Evolutionary conservation across 257 asterid genomes (phyloP).

Genomic region (Solanum clarkiae): DNA sequence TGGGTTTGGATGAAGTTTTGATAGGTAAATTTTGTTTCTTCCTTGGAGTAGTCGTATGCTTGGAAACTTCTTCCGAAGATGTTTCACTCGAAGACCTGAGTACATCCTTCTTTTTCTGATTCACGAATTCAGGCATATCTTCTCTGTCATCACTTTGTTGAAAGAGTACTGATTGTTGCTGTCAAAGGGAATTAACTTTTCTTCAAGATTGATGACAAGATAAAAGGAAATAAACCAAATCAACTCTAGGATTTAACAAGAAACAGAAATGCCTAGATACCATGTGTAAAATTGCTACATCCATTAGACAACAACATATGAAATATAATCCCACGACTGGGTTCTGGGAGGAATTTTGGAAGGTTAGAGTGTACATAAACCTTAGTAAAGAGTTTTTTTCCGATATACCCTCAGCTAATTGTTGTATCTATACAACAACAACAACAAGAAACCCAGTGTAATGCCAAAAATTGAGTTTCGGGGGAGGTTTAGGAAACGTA

Average conservation of each 20-base stretch:
- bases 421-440: neutral
- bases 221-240: slow-evolving; percentile 16
- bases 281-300: neutral
- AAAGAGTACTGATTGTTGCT: slow-evolving; percentile 48
- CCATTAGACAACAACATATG: neutral
- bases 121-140: slow-evolving; percentile 29
- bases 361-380: neutral
- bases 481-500: no score
- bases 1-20: slow-evolving; percentile 51
- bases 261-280: slow-evolving; percentile 2
- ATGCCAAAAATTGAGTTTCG: neutral
- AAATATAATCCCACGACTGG: neutral
- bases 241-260: slow-evolving; percentile 10
- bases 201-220: slow-evolving; percentile 25
- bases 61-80: slow-evolving; percentile 30
- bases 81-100: slow-evolving; percentile 31
- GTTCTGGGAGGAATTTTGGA: neutral
- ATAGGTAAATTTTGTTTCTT: slow-evolving; percentile 43
- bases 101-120: slow-evolving; percentile 24
- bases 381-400: neutral
- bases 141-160: slow-evolving; percentile 55
- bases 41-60: slow-evolving; percentile 16
- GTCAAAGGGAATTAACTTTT: slow-evolving; percentile 31
- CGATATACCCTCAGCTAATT: neutral
- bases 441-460: neutral